These are phyloP conservation scores for Fraxinus floribunda DNA, from an alignment of 305 asterid genomes.

Conservation along the genomic window DNA sequence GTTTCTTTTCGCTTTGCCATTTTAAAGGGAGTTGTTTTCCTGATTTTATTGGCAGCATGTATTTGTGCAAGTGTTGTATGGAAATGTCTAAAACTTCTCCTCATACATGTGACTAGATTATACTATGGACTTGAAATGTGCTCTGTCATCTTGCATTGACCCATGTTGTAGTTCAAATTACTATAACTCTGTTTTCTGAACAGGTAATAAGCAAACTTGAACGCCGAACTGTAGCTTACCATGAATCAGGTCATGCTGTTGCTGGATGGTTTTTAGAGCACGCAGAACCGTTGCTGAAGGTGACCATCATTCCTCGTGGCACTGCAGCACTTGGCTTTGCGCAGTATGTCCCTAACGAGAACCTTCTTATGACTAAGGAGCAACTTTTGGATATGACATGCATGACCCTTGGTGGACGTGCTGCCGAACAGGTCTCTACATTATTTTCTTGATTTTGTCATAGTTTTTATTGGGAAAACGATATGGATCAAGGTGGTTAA, in stretches of 20 bases:
- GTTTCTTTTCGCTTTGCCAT: background rate
- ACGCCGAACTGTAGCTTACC: constrained; percentile 90
- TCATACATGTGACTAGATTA: background rate
- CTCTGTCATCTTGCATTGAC: background rate
- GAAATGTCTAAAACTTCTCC: background rate
- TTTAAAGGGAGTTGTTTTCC: background rate
- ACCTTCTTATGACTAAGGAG: constrained; percentile 92
- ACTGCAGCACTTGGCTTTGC: constrained; percentile 98
- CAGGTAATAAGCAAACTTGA: constrained; percentile 92
- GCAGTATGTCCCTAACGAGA: constrained; percentile 90
- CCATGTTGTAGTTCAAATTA: background rate
- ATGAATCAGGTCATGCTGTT: constrained; percentile 98
- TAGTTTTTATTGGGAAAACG: background rate
- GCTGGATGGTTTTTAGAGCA: constrained; percentile 93
- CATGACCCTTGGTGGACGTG: constrained; percentile 99
- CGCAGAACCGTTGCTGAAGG: constrained; percentile 93
- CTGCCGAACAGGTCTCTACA: constrained; percentile 83
- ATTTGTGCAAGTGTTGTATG: background rate
- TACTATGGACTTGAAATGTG: background rate
- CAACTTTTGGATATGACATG: constrained; percentile 96
- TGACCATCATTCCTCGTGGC: constrained; percentile 97
- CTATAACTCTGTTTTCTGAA: constrained; percentile 4
- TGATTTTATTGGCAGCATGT: background rate
- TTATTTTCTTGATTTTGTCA: background rate
- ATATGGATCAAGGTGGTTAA: background rate